Percentiles rank a stretch among this genome's conserved stretches.
phyloP scores from a whole-genome alignment of 345 rosid species.

The thale cress (Arabidopsis thaliana) region TAIR10.1 NC_003070.9:20002501-20003000 shows the following conservation, averaged over 20 bases:
- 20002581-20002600: slow-evolving; percentile 67
- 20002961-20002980: slow-evolving; percentile 57
- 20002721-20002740: slow-evolving; percentile 71
- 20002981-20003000: slow-evolving; percentile 73
- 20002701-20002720: slow-evolving; percentile 78
- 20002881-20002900: slow-evolving; percentile 73
- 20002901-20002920: slow-evolving; percentile 83
- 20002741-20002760: slow-evolving; percentile 51
- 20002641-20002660: slow-evolving; percentile 63
- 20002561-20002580: slow-evolving; percentile 57
- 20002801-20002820: slow-evolving; percentile 69
- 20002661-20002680: slow-evolving; percentile 53
- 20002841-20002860: slow-evolving; percentile 56
- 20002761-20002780: slow-evolving; percentile 60
- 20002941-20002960: slow-evolving; percentile 66
- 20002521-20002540: slow-evolving; percentile 64
- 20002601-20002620: slow-evolving; percentile 76
- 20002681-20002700: slow-evolving; percentile 65
- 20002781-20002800: slow-evolving; percentile 82
- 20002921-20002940: slow-evolving; percentile 65
- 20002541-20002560: slow-evolving; percentile 57
- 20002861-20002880: slow-evolving; percentile 60
- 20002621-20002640: slow-evolving; percentile 61
- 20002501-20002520: slow-evolving; percentile 58
- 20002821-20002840: slow-evolving; percentile 58